phyloP scores from a whole-genome alignment of 768 basidiomycete species.

The Asterophora lycoperdoides region DNA sequence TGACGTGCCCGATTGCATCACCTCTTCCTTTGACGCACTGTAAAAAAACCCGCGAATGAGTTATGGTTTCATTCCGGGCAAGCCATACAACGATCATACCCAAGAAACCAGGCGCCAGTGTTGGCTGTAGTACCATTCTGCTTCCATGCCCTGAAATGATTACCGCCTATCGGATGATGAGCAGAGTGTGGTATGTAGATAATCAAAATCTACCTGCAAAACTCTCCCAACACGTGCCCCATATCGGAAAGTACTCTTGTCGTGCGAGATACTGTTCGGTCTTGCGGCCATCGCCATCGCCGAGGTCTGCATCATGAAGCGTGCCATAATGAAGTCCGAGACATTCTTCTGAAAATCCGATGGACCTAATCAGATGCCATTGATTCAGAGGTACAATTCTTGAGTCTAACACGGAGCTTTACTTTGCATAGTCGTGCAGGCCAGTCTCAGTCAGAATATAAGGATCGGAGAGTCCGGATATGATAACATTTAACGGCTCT shows the following conservation, averaged over 20 bases:
- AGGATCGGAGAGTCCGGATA: conserved; percentile 75
- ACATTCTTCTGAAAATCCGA: conserved; percentile 82
- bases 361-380: conserved; percentile 42
- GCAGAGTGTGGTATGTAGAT: neutral
- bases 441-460: conserved; percentile 73
- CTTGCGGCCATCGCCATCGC: conserved; percentile 74
- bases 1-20: conserved; percentile 11
- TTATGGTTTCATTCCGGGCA: neutral
- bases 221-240: conserved; percentile 89
- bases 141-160: conserved; percentile 87
- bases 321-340: conserved; percentile 73
- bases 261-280: conserved; percentile 68
- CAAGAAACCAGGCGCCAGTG: conserved; percentile 83
- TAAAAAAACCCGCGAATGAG: neutral
- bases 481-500: conserved; percentile 82
- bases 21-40: conserved; percentile 74
- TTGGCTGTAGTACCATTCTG: conserved; percentile 74
- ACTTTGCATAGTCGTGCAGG: conserved; percentile 69
- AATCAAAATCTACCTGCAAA: conserved; percentile 45
- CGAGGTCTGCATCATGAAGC: conserved; percentile 75
- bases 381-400: neutral
- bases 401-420: conserved; percentile 6
- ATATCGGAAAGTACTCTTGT: conserved; percentile 71
- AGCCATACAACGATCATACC: conserved; percentile 31
- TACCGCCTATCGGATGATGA: conserved; percentile 50